A percentile compares a stretch with the other conserved stretches of the same genome.
Conservation (phyloP, 352 stramenopile genomes). For the Pythium dissotocum region DNA sequence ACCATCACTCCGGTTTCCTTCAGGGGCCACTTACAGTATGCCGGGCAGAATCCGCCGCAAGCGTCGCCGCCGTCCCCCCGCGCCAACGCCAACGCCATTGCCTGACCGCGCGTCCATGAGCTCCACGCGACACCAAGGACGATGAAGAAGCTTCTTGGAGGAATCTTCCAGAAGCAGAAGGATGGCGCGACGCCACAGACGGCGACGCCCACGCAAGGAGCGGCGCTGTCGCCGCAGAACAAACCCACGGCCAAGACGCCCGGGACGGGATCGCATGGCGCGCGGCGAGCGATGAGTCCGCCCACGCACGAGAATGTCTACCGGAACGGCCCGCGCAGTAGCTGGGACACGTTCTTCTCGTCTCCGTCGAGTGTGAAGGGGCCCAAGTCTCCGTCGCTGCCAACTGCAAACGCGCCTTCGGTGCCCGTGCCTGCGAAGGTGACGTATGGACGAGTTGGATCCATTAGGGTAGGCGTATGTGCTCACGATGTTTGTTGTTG, state of each 20-base stretch:
- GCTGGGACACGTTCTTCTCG: slow-evolving; percentile 46
- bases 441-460: not conserved
- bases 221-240: slow-evolving; percentile 2
- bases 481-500: slow-evolving; percentile 5
- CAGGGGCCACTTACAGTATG: not conserved
- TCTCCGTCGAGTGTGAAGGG: slow-evolving; percentile 12
- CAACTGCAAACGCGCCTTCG: not conserved
- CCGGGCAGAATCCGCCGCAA: not conserved
- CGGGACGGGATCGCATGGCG: not conserved
- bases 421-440: slow-evolving; percentile 40
- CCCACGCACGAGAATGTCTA: slow-evolving; percentile 18
- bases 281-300: not conserved
- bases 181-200: not conserved
- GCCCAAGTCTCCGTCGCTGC: not conserved
- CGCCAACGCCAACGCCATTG: not conserved
- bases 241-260: not conserved
- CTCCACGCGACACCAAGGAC: slow-evolving; percentile 6
- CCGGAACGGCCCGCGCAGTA: slow-evolving; percentile 39
- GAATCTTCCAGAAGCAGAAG: slow-evolving; percentile 54
- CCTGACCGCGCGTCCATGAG: not conserved
- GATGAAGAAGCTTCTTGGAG: slow-evolving; percentile 76
- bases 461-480: not conserved
- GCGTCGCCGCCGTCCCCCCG: not conserved
- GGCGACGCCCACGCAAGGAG: not conserved
- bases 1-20: slow-evolving; percentile 26